Evolutionary conservation across 495 filamentous ascomycete species (phyloP).

Genomic region (Parachaetomium inaequale): DNA sequence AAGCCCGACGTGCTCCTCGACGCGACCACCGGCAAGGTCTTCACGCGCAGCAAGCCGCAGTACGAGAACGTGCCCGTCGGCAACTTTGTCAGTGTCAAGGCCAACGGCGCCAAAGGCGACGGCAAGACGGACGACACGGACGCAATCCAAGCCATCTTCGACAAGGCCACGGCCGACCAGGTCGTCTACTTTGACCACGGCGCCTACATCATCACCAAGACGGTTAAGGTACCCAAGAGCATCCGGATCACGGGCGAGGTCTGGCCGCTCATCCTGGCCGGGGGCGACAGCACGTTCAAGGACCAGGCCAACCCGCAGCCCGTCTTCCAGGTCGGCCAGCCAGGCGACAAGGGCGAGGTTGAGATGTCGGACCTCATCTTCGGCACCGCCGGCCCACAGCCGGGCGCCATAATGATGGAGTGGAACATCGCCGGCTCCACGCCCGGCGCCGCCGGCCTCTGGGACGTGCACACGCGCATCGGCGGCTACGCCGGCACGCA

Average conservation of each 20-base stretch:
- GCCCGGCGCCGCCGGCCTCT: constrained; percentile 73
- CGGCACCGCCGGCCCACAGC: constrained; percentile 69
- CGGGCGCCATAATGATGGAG: constrained; percentile 84
- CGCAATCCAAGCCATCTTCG: constrained; percentile 66
- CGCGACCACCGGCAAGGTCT: constrained; percentile 49
- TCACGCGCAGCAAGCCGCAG: constrained; percentile 69
- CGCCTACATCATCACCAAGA: constrained; percentile 78
- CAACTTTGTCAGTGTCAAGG: constrained; percentile 72
- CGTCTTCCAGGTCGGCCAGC: constrained; percentile 72
- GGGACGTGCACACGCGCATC: constrained; percentile 89
- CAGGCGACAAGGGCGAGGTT: constrained; percentile 71
- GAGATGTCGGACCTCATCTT: constrained; percentile 86
- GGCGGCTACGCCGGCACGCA: constrained; percentile 78
- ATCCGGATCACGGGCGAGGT: constrained; percentile 85
- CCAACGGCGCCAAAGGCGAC: constrained; percentile 75
- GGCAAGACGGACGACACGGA: constrained; percentile 65
- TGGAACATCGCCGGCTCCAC: constrained; percentile 74
- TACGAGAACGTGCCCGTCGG: constrained; percentile 58
- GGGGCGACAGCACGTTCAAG: constrained; percentile 61
- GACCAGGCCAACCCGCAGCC: constrained; percentile 66
- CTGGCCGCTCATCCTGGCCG: constrained; percentile 84
- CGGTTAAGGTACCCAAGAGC: constrained; percentile 75
- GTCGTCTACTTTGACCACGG: constrained; percentile 92
- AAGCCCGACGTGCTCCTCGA: constrained; percentile 60
- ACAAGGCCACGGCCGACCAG: constrained; percentile 56